These are phyloP conservation scores for Hypsizygus marmoreus DNA, from an alignment of 768 basidiomycete genomes.

Conservation along the genomic window DNA sequence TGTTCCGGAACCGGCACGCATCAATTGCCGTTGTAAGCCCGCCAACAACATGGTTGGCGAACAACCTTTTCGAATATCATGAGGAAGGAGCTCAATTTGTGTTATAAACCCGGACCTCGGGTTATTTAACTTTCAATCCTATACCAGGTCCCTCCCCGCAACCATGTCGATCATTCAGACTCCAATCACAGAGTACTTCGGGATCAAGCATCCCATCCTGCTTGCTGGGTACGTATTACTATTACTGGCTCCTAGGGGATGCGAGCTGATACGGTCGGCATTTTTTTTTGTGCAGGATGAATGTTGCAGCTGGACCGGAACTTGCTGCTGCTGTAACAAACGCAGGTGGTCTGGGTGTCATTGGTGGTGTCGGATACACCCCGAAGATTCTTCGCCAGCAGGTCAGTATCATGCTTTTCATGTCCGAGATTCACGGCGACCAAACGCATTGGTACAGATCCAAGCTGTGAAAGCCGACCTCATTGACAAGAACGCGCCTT, in stretches of 20 bases:
- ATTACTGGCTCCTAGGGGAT: neutral
- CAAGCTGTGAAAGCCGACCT: slow-evolving; percentile 71
- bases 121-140: neutral
- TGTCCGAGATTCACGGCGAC: neutral
- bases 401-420: slow-evolving; percentile 39
- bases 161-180: slow-evolving; percentile 71
- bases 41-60: neutral
- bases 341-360: slow-evolving; percentile 90
- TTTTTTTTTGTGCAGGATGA: slow-evolving; percentile 37
- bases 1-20: slow-evolving; percentile 8
- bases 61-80: slow-evolving; percentile 17
- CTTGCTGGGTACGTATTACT: slow-evolving; percentile 62
- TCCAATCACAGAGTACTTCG: slow-evolving; percentile 87
- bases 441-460: slow-evolving; percentile 48
- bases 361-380: slow-evolving; percentile 88
- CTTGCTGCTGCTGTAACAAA: slow-evolving; percentile 94
- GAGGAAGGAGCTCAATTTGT: slow-evolving; percentile 7
- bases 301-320: slow-evolving; percentile 61
- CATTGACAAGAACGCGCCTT: slow-evolving; percentile 75
- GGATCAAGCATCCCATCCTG: slow-evolving; percentile 85
- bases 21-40: slow-evolving; percentile 11
- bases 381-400: slow-evolving; percentile 79
- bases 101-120: slow-evolving; percentile 9
- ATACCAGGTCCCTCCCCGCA: slow-evolving; percentile 3
- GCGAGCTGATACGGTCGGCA: neutral